phyloP scores from a whole-genome alignment of 495 filamentous ascomycete genomes.

The Tuber microsphaerosporum region DNA sequence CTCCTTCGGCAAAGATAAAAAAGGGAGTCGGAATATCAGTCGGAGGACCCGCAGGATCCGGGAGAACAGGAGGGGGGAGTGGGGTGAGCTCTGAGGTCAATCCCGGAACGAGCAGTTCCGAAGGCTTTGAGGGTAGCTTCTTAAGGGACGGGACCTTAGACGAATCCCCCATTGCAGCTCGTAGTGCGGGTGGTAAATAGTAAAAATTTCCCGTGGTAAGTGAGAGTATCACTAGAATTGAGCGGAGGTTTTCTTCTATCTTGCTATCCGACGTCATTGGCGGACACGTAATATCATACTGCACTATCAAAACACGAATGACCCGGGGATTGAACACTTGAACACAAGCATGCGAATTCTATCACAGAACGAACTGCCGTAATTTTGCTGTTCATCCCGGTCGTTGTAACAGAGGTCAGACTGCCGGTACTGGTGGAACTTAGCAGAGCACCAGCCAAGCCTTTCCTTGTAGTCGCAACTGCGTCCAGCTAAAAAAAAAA shows the following conservation, averaged over 20 bases:
- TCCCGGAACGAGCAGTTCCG: too few species aligned
- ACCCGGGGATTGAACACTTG: background rate
- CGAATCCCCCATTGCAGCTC: slow-evolving; percentile 7
- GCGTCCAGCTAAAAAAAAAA: background rate
- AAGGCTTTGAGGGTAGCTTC: slow-evolving; percentile 4
- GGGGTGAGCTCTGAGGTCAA: too few species aligned
- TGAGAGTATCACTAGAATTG: background rate
- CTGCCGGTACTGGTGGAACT: background rate
- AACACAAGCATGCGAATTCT: background rate
- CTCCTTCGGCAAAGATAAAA: slow-evolving; percentile 1
- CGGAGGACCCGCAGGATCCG: slow-evolving; percentile 9
- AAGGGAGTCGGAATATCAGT: slow-evolving; percentile 21
- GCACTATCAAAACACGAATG: background rate
- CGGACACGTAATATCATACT: background rate
- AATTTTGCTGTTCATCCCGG: background rate
- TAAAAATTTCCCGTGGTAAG: background rate
- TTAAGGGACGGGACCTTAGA: slow-evolving; percentile 12
- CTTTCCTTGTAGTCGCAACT: background rate
- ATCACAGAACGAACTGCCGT: background rate
- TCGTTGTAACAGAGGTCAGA: background rate
- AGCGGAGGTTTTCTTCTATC: background rate
- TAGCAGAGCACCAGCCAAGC: background rate
- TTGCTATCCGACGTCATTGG: background rate
- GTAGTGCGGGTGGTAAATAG: background rate
- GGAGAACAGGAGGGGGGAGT: background rate